A percentile compares a stretch with the other conserved stretches of the same genome.
phyloP scores from a whole-genome alignment of 106 monocot species.

The Dioscorea dumetorum region DNA sequence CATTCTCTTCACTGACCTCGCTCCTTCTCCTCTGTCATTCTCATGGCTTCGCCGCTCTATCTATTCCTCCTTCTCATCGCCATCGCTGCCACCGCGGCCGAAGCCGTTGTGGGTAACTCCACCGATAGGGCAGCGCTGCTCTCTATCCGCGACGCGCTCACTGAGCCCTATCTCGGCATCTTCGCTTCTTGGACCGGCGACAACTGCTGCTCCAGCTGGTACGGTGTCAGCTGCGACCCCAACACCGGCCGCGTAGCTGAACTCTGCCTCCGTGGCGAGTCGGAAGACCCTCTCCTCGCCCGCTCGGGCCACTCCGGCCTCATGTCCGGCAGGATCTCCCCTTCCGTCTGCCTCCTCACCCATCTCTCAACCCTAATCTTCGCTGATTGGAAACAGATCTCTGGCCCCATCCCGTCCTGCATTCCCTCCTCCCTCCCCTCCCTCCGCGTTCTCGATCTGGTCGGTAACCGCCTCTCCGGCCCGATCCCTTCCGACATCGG shows the following conservation, averaged over 20 bases:
- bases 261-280: constrained; percentile 41
- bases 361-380: constrained; percentile 53
- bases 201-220: constrained; percentile 72
- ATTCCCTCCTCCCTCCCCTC: constrained; percentile 38
- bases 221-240: constrained; percentile 77
- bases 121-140: constrained; percentile 39
- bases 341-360: constrained; percentile 51
- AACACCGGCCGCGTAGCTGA: constrained; percentile 43
- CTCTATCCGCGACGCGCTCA: constrained; percentile 32
- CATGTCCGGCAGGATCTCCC: constrained; percentile 67
- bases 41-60: constrained; percentile 8
- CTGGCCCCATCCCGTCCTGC: constrained; percentile 69
- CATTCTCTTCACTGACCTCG: background rate
- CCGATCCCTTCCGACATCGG: constrained; percentile 48
- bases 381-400: constrained; percentile 84
- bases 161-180: constrained; percentile 43
- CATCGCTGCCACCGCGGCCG: background rate
- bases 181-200: constrained; percentile 49
- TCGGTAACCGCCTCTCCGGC: constrained; percentile 73
- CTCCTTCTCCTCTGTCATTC: background rate
- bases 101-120: constrained; percentile 12
- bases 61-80: constrained; percentile 13
- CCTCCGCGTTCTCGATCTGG: constrained; percentile 73
- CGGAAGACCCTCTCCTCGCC: constrained; percentile 38
- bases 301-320: constrained; percentile 39